Percentiles rank a stretch among this genome's conserved stretches.
Evolutionary conservation across 495 filamentous ascomycete species (phyloP).

Genomic region (Immersiella caudata): DNA sequence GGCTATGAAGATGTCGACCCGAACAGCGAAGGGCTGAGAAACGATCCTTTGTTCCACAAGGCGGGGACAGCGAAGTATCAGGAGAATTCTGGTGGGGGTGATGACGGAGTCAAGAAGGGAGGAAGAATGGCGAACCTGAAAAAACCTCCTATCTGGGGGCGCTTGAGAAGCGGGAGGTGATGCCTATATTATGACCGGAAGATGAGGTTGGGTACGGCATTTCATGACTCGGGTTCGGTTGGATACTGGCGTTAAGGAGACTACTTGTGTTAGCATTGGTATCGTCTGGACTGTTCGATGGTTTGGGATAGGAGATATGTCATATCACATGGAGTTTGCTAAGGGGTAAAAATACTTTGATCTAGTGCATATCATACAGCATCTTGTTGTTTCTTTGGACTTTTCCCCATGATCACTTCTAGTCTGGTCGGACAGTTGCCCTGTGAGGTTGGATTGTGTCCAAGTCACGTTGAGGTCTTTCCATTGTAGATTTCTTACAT

Average conservation of each 20-base stretch:
- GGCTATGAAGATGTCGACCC: constrained; percentile 41
- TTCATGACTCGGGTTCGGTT: background rate
- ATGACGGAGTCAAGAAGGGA: constrained; percentile 14
- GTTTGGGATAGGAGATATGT: background rate
- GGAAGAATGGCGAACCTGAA: constrained; percentile 16
- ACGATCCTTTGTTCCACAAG: constrained; percentile 32
- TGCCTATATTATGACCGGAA: background rate
- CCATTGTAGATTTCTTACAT: too few species aligned
- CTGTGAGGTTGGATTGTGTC: too few species aligned
- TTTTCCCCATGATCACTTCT: too few species aligned
- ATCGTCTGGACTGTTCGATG: background rate
- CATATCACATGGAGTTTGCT: background rate
- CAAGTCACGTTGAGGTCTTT: too few species aligned
- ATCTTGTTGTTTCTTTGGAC: background rate
- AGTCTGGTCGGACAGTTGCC: too few species aligned
- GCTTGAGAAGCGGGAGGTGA: constrained; percentile 28
- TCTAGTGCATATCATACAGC: background rate
- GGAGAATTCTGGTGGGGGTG: background rate
- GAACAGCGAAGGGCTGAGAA: constrained; percentile 32
- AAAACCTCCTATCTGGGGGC: constrained; percentile 28
- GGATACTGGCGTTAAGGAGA: background rate
- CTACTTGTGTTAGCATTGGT: background rate
- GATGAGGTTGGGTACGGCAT: background rate
- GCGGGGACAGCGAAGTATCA: constrained; percentile 20
- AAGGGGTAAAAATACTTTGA: background rate